A percentile compares a stretch with the other conserved stretches of the same genome.
phyloP scores from a whole-genome alignment of 495 filamentous ascomycete genomes.

The Tuber calosporum region DNA sequence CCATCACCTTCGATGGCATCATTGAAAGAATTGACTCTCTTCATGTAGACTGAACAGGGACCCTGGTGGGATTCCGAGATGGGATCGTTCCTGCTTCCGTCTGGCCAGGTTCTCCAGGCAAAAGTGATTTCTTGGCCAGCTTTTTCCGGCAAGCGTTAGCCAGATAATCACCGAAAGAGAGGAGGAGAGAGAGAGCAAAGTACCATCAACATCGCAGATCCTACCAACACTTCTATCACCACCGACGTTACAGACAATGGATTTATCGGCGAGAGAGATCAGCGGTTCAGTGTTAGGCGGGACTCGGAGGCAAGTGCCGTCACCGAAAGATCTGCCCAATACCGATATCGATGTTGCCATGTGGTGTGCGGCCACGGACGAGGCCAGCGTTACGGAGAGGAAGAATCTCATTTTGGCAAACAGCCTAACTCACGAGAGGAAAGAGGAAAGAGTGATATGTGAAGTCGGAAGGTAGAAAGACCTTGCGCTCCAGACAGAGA shows the following conservation, averaged over 20 bases:
- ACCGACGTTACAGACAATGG: slow-evolving; percentile 58
- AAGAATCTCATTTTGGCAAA: neutral
- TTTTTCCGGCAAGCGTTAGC: neutral
- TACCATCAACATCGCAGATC: slow-evolving; percentile 27
- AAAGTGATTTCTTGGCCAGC: slow-evolving; percentile 55
- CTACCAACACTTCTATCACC: slow-evolving; percentile 19
- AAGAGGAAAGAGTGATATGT: neutral
- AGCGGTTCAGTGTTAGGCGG: slow-evolving; percentile 54
- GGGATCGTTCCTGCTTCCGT: slow-evolving; percentile 50
- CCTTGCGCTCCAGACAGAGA: too few species aligned
- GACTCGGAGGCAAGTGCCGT: slow-evolving; percentile 65
- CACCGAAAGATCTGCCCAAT: slow-evolving; percentile 58
- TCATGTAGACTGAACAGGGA: slow-evolving; percentile 67
- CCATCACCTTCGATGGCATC: slow-evolving; percentile 52
- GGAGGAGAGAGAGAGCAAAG: neutral
- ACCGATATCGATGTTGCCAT: slow-evolving; percentile 61
- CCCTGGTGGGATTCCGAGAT: slow-evolving; percentile 61
- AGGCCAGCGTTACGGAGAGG: neutral
- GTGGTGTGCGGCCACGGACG: slow-evolving; percentile 49
- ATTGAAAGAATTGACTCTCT: slow-evolving; percentile 43
- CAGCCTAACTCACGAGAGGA: neutral
- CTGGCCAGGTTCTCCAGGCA: slow-evolving; percentile 56
- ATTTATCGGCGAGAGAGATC: slow-evolving; percentile 48
- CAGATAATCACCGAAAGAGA: neutral
- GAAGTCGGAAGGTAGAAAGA: neutral